Conservation (phyloP, 2,329 filamentous ascomycete species). For the Fusarium sambucinum region DNA sequence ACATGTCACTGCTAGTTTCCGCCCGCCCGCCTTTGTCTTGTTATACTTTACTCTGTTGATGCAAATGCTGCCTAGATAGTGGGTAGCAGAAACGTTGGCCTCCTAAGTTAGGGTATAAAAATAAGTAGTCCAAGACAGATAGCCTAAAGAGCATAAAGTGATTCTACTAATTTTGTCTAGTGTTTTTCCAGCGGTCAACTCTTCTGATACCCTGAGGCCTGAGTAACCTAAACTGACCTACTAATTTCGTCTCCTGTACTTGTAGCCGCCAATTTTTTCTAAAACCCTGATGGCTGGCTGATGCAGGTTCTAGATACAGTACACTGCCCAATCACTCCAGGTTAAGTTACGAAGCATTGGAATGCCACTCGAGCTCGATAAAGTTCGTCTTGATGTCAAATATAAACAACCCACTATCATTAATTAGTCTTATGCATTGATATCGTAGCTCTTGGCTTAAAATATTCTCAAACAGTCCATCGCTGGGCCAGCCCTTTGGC, state of each 20-base stretch:
- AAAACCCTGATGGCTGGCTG: too few relatives aligned
- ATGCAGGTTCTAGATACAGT: neutral
- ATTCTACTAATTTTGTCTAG: too few relatives aligned
- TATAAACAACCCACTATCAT: conserved; percentile 19
- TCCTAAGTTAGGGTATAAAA: too few relatives aligned
- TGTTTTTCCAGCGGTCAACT: too few relatives aligned
- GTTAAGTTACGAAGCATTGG: neutral
- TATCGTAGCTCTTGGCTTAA: conserved; percentile 37
- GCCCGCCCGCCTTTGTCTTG: neutral
- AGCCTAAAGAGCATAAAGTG: too few relatives aligned
- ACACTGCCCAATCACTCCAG: neutral
- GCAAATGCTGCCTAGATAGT: too few relatives aligned
- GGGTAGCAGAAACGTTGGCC: too few relatives aligned
- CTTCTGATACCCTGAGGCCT: too few relatives aligned
- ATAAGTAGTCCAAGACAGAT: too few relatives aligned
- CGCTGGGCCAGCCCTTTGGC: conserved; percentile 16
- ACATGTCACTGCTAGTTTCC: neutral
- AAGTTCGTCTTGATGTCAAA: neutral
- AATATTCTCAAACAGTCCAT: conserved; percentile 27
- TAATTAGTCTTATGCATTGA: conserved; percentile 42
- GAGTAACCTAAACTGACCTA: too few relatives aligned
- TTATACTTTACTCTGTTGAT: neutral
- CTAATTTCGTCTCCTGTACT: too few relatives aligned
- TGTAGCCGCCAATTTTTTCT: too few relatives aligned
- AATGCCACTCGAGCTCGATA: neutral